A percentile compares a stretch with the other conserved stretches of the same genome.
These are phyloP conservation scores for Saccharomycopsis hybrid DNA, from an alignment of 1,139 yeast species.

Conservation along the genomic window DNA sequence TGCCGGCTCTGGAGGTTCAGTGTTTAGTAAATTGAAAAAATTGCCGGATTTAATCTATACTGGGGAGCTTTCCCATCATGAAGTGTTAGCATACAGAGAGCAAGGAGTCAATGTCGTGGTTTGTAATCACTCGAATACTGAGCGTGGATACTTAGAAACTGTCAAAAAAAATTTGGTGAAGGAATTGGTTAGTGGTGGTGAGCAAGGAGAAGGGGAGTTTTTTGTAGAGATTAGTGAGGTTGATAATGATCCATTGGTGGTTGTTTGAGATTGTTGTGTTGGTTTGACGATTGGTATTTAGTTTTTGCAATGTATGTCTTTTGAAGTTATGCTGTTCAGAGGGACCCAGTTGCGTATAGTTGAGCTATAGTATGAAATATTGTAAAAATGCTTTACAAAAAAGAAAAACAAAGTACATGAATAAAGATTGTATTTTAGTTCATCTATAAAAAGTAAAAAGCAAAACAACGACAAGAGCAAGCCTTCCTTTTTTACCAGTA, in stretches of 20 bases:
- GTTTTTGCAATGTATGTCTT: neutral
- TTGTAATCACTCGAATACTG: constrained; percentile 90
- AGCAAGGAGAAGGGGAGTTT: constrained; percentile 29
- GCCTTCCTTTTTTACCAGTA: too few species aligned
- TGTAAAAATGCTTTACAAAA: too few species aligned
- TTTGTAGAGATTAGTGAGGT: constrained; percentile 38
- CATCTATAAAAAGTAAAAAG: too few species aligned
- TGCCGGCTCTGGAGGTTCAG: constrained; percentile 91
- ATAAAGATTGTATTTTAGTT: too few species aligned
- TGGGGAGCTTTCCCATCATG: constrained; percentile 94
- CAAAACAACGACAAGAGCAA: too few species aligned
- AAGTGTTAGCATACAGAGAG: constrained; percentile 66
- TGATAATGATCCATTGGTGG: constrained; percentile 50
- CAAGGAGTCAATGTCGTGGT: constrained; percentile 66
- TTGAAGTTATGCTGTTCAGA: too few species aligned
- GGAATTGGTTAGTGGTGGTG: constrained; percentile 31
- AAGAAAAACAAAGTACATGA: too few species aligned
- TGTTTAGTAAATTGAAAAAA: constrained; percentile 29
- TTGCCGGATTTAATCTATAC: constrained; percentile 74
- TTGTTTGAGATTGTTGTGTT: constrained; percentile 6
- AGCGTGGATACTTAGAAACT: constrained; percentile 65
- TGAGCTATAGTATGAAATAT: too few species aligned
- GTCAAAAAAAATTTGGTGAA: constrained; percentile 44
- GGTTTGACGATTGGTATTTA: neutral
- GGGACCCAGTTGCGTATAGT: too few species aligned